Evolutionary conservation across 352 stramenopile genomes (phyloP).

Genomic region (Pythium phragmitis): DNA sequence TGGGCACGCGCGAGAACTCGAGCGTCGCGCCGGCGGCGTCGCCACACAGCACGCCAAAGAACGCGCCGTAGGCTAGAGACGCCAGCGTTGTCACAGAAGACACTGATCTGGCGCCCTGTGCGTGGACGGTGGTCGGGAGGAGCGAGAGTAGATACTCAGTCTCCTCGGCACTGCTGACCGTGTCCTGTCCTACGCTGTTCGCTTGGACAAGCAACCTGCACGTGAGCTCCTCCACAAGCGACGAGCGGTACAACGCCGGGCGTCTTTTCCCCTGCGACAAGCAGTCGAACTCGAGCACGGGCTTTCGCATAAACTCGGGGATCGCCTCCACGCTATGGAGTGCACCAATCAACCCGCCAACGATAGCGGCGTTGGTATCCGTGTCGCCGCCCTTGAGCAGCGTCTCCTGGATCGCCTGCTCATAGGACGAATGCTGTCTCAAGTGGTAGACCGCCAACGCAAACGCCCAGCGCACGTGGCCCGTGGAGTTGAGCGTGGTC

Average conservation of each 20-base stretch:
- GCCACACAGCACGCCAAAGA: constrained; percentile 48
- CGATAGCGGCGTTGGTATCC: constrained; percentile 62
- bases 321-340: constrained; percentile 44
- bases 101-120: no score
- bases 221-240: constrained; percentile 29
- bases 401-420: constrained; percentile 44
- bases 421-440: constrained; percentile 37
- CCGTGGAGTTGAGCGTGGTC: constrained; percentile 31
- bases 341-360: constrained; percentile 49
- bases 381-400: constrained; percentile 59
- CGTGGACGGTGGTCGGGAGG: no score
- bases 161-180: no score
- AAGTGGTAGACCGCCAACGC: constrained; percentile 50
- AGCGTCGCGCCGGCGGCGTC: constrained; percentile 55
- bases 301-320: constrained; percentile 38
- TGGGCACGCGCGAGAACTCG: constrained; percentile 39
- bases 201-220: constrained; percentile 25
- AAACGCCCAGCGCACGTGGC: constrained; percentile 55
- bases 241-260: constrained; percentile 31
- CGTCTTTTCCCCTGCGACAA: constrained; percentile 16
- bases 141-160: no score
- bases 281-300: constrained; percentile 46
- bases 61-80: constrained; percentile 37
- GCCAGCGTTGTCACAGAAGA: no score
- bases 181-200: no score